phyloP scores from a whole-genome alignment of 208 protist species.

The Leishmania aethiopica region DNA sequence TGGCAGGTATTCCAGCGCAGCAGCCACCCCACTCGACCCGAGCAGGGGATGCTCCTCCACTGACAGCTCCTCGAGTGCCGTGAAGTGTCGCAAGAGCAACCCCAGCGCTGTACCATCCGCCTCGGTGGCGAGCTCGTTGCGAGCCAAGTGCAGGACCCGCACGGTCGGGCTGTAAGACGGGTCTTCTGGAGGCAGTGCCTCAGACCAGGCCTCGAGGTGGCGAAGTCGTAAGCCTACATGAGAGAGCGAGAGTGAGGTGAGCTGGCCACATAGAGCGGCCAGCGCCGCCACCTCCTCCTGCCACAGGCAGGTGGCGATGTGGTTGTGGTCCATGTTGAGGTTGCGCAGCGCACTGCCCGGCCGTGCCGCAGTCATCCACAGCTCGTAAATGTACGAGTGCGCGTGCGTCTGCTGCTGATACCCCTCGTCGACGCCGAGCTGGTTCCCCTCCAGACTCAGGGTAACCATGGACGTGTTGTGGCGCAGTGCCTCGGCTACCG shows the following conservation, averaged over 20 bases:
- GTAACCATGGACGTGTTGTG: constrained; percentile 49
- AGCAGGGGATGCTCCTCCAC: constrained; percentile 60
- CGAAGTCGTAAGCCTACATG: constrained; percentile 42
- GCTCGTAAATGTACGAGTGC: constrained; percentile 52
- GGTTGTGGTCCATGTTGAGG: constrained; percentile 70
- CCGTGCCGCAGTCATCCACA: constrained; percentile 38
- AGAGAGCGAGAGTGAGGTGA: constrained; percentile 56
- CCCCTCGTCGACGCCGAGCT: constrained; percentile 35
- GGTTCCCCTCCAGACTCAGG: constrained; percentile 75
- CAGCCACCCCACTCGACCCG: constrained; percentile 32
- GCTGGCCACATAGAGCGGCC: constrained; percentile 37
- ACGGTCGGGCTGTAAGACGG: constrained; percentile 21
- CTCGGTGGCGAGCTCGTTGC: constrained; percentile 49
- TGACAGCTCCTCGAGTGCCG: constrained; percentile 50
- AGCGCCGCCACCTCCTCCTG: constrained; percentile 57
- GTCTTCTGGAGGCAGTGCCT: constrained; percentile 13
- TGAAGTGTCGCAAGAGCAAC: constrained; percentile 45
- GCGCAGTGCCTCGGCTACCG: constrained; percentile 41
- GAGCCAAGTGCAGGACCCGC: constrained; percentile 53
- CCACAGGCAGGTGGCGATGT: constrained; percentile 53
- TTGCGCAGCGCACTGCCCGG: constrained; percentile 39
- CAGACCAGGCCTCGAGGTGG: constrained; percentile 55
- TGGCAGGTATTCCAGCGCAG: constrained; percentile 35
- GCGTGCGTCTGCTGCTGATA: constrained; percentile 12
- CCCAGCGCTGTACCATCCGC: constrained; percentile 41